Base-by-base conservation (phyloP, 441 rosid genomes). In the Cnidoscolus chayamansa region DNA sequence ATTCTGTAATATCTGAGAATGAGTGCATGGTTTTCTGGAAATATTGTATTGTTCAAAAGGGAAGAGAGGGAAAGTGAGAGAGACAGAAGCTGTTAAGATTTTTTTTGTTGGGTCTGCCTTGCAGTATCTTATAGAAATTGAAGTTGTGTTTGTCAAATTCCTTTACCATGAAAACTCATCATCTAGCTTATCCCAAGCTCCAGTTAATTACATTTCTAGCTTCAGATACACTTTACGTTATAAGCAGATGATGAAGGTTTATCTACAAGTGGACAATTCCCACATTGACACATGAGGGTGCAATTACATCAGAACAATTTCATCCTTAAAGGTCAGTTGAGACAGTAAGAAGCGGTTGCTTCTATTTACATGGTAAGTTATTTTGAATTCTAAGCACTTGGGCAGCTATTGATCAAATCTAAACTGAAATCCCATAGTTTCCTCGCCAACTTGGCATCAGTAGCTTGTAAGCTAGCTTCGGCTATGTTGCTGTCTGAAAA, bases 361-460 rank as follows among this genome's bases (percentile, higher is more conserved):
- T 17, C n/a, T 17, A 45, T 63, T 40, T 10, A 54, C 25, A 8
- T 63, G 9, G 12, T 25, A 13, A 6, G 70, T 45, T 40, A 67
- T 67, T 32, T 37, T 67, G 31, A 32, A 10, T 17, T 37, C 8
- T 0, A 9, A 11, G 37, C 16, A 45, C 12, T 10, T 19, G 66
- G 37, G 37, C 60, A 49, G 11, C n/a, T 53, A 35, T 78, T 67
- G 51, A 77, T 55, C 75, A 85, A 71, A 58, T 71, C 59, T 72
- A 65, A 56, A 72, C 87, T 87, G 71, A 85, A 72, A 67, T 81
- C 83, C 86, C 87, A 84, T 16, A 85, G 78, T 56, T 78, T 82
- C 68, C 3, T 56, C 6, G 81, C 86, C 72, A 82, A 60, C 12
- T 79, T 74, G 7, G 66, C 7, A 63, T 83, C 77, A 19, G 65